These are phyloP conservation scores for Coniella lustricola DNA, from an alignment of 2,329 filamentous ascomycete genomes.

Conservation along the genomic window DNA sequence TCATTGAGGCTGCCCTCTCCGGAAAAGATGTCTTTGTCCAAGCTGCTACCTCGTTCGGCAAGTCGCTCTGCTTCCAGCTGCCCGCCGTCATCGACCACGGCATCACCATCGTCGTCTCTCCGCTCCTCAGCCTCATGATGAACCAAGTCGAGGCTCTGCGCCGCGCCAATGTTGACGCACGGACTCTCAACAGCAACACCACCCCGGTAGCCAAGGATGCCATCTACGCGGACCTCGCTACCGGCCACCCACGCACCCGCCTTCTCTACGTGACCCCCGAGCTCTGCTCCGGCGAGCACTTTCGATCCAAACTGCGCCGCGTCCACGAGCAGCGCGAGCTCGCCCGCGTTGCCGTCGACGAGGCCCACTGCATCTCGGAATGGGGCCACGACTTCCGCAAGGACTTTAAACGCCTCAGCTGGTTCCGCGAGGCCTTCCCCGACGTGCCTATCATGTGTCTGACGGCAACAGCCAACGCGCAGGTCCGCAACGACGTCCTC, in stretches of 20 bases:
- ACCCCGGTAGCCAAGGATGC: conserved; percentile 53
- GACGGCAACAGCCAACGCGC: conserved; percentile 80
- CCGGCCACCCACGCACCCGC: conserved; percentile 74
- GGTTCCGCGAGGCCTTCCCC: conserved; percentile 76
- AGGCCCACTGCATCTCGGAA: conserved; percentile 95
- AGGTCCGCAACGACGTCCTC: conserved; percentile 78
- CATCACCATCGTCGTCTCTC: conserved; percentile 86
- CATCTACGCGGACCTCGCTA: conserved; percentile 76
- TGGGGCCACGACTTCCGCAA: conserved; percentile 98
- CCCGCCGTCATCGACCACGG: conserved; percentile 83
- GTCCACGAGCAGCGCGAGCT: conserved; percentile 78
- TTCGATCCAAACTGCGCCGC: conserved; percentile 65
- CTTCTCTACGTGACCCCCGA: conserved; percentile 93
- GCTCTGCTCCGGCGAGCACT: conserved; percentile 69
- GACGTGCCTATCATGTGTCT: conserved; percentile 86
- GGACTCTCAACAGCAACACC: conserved; percentile 82
- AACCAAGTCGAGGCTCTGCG: conserved; percentile 84
- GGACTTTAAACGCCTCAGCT: conserved; percentile 79
- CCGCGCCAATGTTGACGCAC: conserved; percentile 68
- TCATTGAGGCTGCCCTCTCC: conserved; percentile 73
- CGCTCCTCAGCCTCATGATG: conserved; percentile 85
- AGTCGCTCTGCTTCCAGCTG: conserved; percentile 87
- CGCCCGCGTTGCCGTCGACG: conserved; percentile 83
- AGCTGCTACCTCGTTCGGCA: conserved; percentile 84
- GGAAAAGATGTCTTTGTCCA: conserved; percentile 91